Evolutionary conservation across 176 grass and related monocot genomes (phyloP).

Genomic region (Rhynchospora tenuis): DNA sequence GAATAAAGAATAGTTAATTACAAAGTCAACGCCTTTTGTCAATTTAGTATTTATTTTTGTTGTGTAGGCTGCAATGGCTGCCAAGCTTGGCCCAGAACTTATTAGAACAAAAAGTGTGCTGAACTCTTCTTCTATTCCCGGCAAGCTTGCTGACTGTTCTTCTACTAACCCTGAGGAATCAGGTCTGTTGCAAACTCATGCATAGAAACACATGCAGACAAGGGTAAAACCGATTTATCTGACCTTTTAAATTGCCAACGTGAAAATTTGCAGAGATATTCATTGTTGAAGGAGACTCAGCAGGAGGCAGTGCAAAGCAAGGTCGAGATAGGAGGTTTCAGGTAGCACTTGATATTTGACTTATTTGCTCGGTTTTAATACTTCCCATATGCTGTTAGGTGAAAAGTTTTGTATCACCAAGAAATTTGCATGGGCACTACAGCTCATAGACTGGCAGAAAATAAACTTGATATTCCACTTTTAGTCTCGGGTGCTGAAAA

Average conservation of each 20-base stretch:
- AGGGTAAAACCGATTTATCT: constrained; percentile 4
- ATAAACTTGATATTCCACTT: neutral
- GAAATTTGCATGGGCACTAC: neutral
- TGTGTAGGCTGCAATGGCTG: constrained; percentile 87
- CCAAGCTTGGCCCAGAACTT: constrained; percentile 84
- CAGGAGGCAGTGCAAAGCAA: constrained; percentile 96
- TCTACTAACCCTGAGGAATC: constrained; percentile 79
- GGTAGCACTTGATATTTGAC: constrained; percentile 35
- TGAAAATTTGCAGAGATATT: constrained; percentile 81
- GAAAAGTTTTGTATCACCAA: constrained; percentile 4
- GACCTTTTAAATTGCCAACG: constrained; percentile 16
- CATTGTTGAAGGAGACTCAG: constrained; percentile 98
- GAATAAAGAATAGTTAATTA: too few species aligned
- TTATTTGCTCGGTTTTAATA: neutral
- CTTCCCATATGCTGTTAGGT: constrained; percentile 8
- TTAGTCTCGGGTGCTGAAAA: constrained; percentile 42
- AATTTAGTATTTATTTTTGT: constrained; percentile 8
- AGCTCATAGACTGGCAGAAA: neutral
- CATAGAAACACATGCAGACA: neutral
- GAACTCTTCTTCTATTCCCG: constrained; percentile 92
- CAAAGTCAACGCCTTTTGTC: neutral
- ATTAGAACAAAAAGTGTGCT: constrained; percentile 89
- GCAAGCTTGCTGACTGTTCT: constrained; percentile 93
- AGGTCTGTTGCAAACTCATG: constrained; percentile 29
- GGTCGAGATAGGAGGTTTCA: constrained; percentile 95